These are phyloP conservation scores for Penicillium expansum DNA, from an alignment of 2,329 filamentous ascomycete genomes.

Conservation along the genomic window DNA sequence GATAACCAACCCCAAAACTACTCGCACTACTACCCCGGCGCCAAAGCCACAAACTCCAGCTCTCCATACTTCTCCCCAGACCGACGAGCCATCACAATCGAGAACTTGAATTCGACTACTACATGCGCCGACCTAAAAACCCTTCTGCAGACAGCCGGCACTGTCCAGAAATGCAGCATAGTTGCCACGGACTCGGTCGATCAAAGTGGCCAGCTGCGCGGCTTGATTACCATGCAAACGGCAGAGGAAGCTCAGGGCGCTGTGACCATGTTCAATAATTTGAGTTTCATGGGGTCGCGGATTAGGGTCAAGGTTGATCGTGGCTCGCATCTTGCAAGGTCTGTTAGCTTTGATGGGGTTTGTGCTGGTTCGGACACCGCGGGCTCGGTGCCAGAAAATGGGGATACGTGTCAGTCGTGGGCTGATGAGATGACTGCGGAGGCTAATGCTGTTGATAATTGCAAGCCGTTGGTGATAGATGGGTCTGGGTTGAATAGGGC, in stretches of 20 bases:
- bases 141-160: conserved; percentile 31
- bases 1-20: conserved; percentile 11
- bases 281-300: conserved; percentile 32
- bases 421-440: background rate
- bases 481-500: conserved; percentile 22
- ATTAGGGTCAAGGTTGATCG: conserved; percentile 37
- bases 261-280: conserved; percentile 34
- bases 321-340: background rate
- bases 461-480: conserved; percentile 23
- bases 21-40: conserved; percentile 5
- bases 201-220: conserved; percentile 25
- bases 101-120: conserved; percentile 32
- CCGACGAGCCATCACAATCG: conserved; percentile 26
- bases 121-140: conserved; percentile 28
- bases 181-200: conserved; percentile 19
- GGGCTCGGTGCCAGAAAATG: background rate
- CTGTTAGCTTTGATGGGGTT: background rate
- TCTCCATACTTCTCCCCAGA: conserved; percentile 5
- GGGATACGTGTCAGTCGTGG: background rate
- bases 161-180: conserved; percentile 33
- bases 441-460: background rate
- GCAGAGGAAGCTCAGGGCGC: conserved; percentile 39
- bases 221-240: conserved; percentile 29
- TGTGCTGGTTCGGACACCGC: background rate
- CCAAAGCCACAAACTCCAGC: conserved; percentile 9